Evolutionary conservation across 2,329 filamentous ascomycete genomes (phyloP), one percentile per base, ranked within the genome.

Genomic region (Phaeosphaeria sp.): DNA sequence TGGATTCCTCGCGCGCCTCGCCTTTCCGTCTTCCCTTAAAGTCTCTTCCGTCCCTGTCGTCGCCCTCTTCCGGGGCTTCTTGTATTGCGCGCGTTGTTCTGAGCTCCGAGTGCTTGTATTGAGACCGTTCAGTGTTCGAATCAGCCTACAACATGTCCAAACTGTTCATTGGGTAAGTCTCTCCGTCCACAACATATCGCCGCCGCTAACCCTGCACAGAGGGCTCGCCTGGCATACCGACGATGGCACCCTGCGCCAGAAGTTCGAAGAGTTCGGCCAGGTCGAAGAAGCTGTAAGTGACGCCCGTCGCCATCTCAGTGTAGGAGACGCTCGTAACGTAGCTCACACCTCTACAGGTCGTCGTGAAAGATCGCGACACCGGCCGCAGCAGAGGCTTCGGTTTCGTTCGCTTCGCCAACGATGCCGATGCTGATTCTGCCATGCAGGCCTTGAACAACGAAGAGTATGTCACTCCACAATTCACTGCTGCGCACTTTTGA

Each of bases 181-280:
- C 20, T 46, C 55, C 45, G 56, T 33, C 39, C 50, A 49, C 40
- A n/a, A 27, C 42, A n/a, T 33, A 17, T 9, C 45, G 21, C 13
- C 39, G 40, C 20, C 18, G 44, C 64, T 65, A 49, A 71, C 57
- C 11, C 18, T 22, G n/a, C 13, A 42, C 74, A 97, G 94, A 76
- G 95, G 95, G 86, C 92, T 99, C 69, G 92, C 95, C 74, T 99
- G 95, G 95, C 93, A 97, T 83, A 99, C 95, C 65, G 93, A 96
- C 79, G 94, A 98, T 81, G 81, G 82, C 45, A 93, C 91, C 68
- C 84, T 99, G 66, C 90, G 91, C 74, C 83, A 90, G 76, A 97
- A 97, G 80, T 99, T 99, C 78, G 90, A 94, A 78, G 90, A 95
- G 79, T 97, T 92, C 75, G 94, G 94, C 60, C 83, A 84, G 43